Percentiles rank a stretch among this genome's conserved stretches.
These are phyloP conservation scores for Pythium oligandrum DNA, from an alignment of 352 stramenopile genomes.

Conservation along the genomic window DNA sequence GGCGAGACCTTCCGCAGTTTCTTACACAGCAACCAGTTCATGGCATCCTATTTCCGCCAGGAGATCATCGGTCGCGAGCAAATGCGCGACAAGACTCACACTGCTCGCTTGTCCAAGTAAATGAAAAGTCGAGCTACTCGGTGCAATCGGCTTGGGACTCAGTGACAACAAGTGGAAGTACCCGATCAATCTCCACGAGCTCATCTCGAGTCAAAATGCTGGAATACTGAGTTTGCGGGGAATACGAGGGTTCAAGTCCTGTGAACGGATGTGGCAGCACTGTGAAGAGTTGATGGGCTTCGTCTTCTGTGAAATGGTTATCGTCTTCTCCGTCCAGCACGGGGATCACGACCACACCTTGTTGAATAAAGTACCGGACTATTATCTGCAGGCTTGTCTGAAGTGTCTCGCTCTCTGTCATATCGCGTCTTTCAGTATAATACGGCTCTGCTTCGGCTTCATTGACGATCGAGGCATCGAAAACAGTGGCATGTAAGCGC, in stretches of 20 bases:
- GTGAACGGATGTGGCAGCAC: constrained; percentile 42
- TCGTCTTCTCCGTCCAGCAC: constrained; percentile 15
- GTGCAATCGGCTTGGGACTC: not conserved
- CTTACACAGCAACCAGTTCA: constrained; percentile 78
- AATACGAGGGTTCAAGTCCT: constrained; percentile 25
- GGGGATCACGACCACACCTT: constrained; percentile 43
- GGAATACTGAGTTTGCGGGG: constrained; percentile 38
- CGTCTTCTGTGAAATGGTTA: constrained; percentile 8
- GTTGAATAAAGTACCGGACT: constrained; percentile 46
- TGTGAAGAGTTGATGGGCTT: constrained; percentile 37
- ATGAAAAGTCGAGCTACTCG: too few species aligned
- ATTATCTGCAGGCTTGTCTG: constrained; percentile 34
- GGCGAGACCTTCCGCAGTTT: constrained; percentile 83
- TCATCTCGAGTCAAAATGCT: constrained; percentile 41
- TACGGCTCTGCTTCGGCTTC: constrained; percentile 33
- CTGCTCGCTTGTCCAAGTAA: constrained; percentile 20
- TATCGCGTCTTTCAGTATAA: constrained; percentile 23
- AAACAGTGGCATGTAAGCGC: constrained; percentile 21
- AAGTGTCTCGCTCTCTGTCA: constrained; percentile 23
- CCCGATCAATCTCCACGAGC: constrained; percentile 28
- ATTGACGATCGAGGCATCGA: constrained; percentile 39
- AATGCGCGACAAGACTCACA: constrained; percentile 45
- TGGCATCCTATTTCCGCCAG: constrained; percentile 71
- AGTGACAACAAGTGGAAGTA: constrained; percentile 23
- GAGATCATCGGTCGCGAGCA: constrained; percentile 68